Conservation (phyloP, 2,329 filamentous ascomycete species). For the Cladosporium sp. region DNA sequence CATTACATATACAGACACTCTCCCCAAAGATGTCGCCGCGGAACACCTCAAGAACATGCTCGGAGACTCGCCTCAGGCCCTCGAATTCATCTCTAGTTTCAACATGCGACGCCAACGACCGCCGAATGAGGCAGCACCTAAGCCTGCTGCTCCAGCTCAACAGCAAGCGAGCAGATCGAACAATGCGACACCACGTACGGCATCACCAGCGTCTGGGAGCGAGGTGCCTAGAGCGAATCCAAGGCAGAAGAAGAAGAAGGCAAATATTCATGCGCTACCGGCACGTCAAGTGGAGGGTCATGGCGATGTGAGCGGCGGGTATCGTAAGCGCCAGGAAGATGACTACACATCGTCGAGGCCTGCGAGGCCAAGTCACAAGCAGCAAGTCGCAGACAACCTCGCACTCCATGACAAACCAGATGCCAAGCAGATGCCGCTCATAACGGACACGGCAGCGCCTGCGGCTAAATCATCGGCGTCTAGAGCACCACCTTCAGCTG, state of each 20-base stretch:
- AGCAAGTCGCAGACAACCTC: slow-evolving; percentile 40
- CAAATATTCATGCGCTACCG: slow-evolving; percentile 34
- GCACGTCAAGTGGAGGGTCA: slow-evolving; percentile 52
- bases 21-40: slow-evolving; percentile 72
- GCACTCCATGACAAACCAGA: slow-evolving; percentile 47
- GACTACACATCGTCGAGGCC: slow-evolving; percentile 64
- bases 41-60: slow-evolving; percentile 85
- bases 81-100: slow-evolving; percentile 69
- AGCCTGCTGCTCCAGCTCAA: not conserved
- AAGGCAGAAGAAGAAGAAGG: slow-evolving; percentile 40
- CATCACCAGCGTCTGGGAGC: slow-evolving; percentile 16
- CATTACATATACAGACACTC: slow-evolving; percentile 71
- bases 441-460: slow-evolving; percentile 44
- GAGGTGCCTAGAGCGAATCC: slow-evolving; percentile 24
- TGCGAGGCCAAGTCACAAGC: slow-evolving; percentile 35
- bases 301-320: slow-evolving; percentile 63
- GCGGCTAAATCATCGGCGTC: slow-evolving; percentile 38
- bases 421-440: slow-evolving; percentile 40
- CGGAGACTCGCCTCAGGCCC: slow-evolving; percentile 72
- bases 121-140: slow-evolving; percentile 19
- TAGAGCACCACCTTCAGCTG: slow-evolving; percentile 61
- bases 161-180: not conserved
- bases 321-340: slow-evolving; percentile 69
- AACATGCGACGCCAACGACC: slow-evolving; percentile 59
- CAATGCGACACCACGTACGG: slow-evolving; percentile 17